A percentile compares a stretch with the other conserved stretches of the same genome.
Conservation (phyloP, 345 rosid species). For the Acer negundo region DNA sequence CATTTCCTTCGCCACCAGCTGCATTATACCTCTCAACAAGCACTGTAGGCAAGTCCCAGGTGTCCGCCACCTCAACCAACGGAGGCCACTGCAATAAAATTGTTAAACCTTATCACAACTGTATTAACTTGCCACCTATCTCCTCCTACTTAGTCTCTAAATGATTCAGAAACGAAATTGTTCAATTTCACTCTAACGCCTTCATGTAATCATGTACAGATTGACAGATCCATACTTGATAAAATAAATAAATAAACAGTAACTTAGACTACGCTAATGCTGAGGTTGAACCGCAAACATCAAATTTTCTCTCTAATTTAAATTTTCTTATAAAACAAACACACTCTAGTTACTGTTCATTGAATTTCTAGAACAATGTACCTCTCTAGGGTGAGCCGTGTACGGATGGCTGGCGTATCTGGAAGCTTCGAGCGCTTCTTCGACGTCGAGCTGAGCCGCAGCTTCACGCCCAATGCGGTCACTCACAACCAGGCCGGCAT, state of each 20-base stretch:
- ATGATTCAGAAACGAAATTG: background rate
- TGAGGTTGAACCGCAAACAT: background rate
- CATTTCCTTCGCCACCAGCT: conserved; percentile 97
- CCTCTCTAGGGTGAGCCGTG: conserved; percentile 89
- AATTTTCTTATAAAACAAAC: background rate
- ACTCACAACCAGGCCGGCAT: conserved; percentile 71
- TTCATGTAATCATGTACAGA: background rate
- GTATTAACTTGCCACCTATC: background rate
- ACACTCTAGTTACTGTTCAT: background rate
- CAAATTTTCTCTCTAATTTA: background rate
- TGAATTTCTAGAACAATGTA: conserved; percentile 11
- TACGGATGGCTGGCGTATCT: conserved; percentile 94
- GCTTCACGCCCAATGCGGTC: conserved; percentile 89
- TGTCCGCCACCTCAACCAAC: conserved; percentile 71
- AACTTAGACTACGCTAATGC: conserved; percentile 8
- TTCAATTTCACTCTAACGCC: background rate
- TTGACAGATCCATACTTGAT: background rate
- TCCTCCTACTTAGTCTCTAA: background rate
- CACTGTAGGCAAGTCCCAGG: conserved; percentile 82
- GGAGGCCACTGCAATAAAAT: conserved; percentile 87
- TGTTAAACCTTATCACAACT: conserved; percentile 5
- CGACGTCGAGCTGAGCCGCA: conserved; percentile 77
- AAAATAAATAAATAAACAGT: background rate
- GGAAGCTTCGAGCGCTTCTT: conserved; percentile 90
- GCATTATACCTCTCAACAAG: conserved; percentile 87